Evolutionary conservation across 352 stramenopile species (phyloP).

Genomic region (Globisporangium rhizosaccharum): DNA sequence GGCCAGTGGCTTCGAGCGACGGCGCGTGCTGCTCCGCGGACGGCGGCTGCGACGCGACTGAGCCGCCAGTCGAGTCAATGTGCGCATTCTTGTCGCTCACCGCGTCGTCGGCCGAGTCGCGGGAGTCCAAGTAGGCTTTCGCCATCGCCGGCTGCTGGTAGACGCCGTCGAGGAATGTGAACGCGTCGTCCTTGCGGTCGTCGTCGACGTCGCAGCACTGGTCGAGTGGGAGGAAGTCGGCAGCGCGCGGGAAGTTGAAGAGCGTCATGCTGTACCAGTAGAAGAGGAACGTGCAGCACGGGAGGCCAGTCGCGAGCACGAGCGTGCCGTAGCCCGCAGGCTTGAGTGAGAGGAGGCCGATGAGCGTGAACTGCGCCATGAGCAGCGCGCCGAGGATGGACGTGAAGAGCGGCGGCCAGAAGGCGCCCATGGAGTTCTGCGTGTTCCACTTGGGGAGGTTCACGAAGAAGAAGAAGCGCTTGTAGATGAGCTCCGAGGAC

Average conservation of each 20-base stretch:
- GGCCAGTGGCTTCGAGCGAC: constrained; percentile 19
- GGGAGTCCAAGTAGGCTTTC: constrained; percentile 16
- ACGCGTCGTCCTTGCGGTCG: constrained; percentile 39
- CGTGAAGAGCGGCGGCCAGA: constrained; percentile 64
- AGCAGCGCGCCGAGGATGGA: constrained; percentile 60
- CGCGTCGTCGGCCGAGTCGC: neutral
- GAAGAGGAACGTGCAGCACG: constrained; percentile 54
- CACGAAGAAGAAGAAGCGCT: constrained; percentile 64
- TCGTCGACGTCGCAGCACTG: constrained; percentile 63
- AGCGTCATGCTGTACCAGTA: constrained; percentile 57
- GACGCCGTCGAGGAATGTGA: constrained; percentile 60
- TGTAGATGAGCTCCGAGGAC: constrained; percentile 64
- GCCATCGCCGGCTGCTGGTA: constrained; percentile 68
- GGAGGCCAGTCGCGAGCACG: constrained; percentile 33
- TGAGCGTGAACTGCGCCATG: constrained; percentile 56
- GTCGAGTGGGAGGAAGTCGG: constrained; percentile 53
- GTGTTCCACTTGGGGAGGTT: constrained; percentile 50
- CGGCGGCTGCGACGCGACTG: constrained; percentile 26
- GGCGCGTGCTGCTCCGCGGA: too few relatives aligned
- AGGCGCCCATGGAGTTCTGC: constrained; percentile 53
- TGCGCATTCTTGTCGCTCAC: constrained; percentile 11
- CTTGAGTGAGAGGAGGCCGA: constrained; percentile 67
- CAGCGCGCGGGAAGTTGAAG: constrained; percentile 35
- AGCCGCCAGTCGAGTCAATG: constrained; percentile 15
- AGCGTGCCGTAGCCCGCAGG: constrained; percentile 39